Evolutionary conservation across 192 early-diverging fungal species (phyloP).

Genomic region (Obelidium mucronatum): DNA sequence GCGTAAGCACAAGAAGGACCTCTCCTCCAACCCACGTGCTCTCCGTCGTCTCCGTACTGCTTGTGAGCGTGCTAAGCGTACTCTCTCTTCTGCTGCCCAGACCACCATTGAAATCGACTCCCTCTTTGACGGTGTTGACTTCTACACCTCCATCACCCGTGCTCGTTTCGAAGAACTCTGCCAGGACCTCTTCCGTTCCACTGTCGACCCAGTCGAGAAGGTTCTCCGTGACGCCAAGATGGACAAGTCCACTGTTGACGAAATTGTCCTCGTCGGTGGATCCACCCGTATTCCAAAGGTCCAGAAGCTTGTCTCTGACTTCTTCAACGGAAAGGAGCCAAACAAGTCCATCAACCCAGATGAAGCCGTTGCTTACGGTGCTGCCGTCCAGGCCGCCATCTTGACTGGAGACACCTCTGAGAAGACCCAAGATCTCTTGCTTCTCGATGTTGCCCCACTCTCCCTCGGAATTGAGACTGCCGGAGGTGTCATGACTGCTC

Average conservation of each 20-base stretch:
- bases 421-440: conserved; percentile 93
- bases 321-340: conserved; percentile 99
- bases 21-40: conserved; percentile 87
- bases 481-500: conserved; percentile 97
- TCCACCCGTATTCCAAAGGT: conserved; percentile 99
- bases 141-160: conserved; percentile 98
- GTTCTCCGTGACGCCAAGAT: conserved; percentile 96
- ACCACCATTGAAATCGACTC: conserved; percentile 97
- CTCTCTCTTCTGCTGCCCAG: conserved; percentile 92
- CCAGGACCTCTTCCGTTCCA: conserved; percentile 94
- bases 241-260: conserved; percentile 87
- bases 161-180: conserved; percentile 99
- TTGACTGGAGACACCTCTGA: conserved; percentile 95
- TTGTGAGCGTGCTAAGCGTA: conserved; percentile 97
- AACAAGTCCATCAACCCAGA: conserved; percentile 99
- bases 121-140: conserved; percentile 96
- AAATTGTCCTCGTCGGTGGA: conserved; percentile 98
- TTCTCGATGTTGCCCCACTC: conserved; percentile 96
- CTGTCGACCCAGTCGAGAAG: conserved; percentile 96
- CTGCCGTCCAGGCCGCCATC: conserved; percentile 97
- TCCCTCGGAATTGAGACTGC: conserved; percentile 98
- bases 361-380: conserved; percentile 99
- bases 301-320: conserved; percentile 97
- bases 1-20: conserved; percentile 98
- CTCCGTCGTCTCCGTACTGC: conserved; percentile 97